Conservation (phyloP, 1,284 basidiomycete species). For the Ustilago cynodontis region DNA sequence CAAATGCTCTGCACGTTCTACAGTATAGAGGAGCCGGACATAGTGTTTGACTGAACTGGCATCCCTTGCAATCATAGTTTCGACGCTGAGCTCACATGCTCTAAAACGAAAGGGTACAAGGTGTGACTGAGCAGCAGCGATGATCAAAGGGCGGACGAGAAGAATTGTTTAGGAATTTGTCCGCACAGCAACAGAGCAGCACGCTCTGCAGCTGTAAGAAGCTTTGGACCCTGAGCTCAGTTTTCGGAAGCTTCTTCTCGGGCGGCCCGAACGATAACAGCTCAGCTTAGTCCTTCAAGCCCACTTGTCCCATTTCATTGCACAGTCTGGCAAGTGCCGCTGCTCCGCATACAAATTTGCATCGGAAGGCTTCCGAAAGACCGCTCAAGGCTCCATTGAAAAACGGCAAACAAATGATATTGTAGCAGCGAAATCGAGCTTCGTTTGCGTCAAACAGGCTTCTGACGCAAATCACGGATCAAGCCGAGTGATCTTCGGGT, state of each 20-base stretch:
- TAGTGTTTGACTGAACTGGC: too few relatives aligned
- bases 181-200: neutral
- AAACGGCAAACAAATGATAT: too few relatives aligned
- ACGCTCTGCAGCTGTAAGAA: neutral
- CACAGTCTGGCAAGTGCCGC: neutral
- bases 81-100: too few relatives aligned
- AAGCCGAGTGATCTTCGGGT: neutral
- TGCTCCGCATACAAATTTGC: neutral
- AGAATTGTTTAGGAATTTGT: slow-evolving; percentile 1
- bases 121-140: neutral
- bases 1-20: neutral
- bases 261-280: neutral
- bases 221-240: slow-evolving; percentile 11
- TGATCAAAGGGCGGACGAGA: neutral
- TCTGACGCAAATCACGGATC: neutral
- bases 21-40: too few relatives aligned
- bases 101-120: too few relatives aligned
- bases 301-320: neutral
- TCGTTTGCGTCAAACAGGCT: too few relatives aligned
- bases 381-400: too few relatives aligned
- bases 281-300: neutral
- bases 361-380: neutral
- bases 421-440: too few relatives aligned
- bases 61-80: too few relatives aligned
- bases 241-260: slow-evolving; percentile 10